phyloP scores from a whole-genome alignment of 2,329 filamentous ascomycete species.

The Myriangium duriaei region DNA sequence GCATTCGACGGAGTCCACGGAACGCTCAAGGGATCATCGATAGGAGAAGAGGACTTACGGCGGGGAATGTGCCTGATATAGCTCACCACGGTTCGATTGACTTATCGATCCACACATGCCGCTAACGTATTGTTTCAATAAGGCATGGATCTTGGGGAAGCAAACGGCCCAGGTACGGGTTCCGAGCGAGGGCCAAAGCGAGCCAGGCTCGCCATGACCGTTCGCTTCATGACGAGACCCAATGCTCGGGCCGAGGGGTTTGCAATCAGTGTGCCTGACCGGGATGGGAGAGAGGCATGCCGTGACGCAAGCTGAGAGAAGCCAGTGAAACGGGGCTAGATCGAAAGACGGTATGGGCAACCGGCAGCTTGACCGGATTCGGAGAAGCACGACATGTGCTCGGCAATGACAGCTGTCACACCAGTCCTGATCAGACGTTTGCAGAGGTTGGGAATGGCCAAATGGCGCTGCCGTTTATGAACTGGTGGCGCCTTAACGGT shows the following conservation, averaged over 20 bases:
- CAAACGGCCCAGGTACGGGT: not conserved
- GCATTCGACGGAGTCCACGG: slow-evolving; percentile 3
- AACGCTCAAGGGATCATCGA: slow-evolving; percentile 1
- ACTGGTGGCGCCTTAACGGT: not conserved
- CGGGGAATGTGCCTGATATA: slow-evolving; percentile 6
- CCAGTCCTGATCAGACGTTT: too few relatives aligned
- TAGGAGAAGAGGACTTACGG: slow-evolving; percentile 3
- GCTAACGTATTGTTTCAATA: slow-evolving; percentile 9
- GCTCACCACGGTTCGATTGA: not conserved
- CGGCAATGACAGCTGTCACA: not conserved
- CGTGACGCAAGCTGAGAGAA: slow-evolving; percentile 5
- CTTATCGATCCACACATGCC: slow-evolving; percentile 7
- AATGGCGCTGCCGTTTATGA: not conserved
- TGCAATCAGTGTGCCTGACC: not conserved
- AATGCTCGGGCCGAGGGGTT: not conserved
- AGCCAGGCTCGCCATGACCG: too few relatives aligned
- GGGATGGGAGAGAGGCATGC: slow-evolving; percentile 6
- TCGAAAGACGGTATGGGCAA: not conserved
- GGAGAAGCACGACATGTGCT: not conserved
- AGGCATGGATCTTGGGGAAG: slow-evolving; percentile 6
- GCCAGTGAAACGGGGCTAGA: slow-evolving; percentile 3
- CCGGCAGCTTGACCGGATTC: not conserved
- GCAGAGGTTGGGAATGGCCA: too few relatives aligned
- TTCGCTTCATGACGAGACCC: too few relatives aligned
- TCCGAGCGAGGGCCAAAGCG: slow-evolving; percentile 1